Evolutionary conservation across 768 basidiomycete genomes (phyloP).

Genomic region (Stropharia rugosoannulata): DNA sequence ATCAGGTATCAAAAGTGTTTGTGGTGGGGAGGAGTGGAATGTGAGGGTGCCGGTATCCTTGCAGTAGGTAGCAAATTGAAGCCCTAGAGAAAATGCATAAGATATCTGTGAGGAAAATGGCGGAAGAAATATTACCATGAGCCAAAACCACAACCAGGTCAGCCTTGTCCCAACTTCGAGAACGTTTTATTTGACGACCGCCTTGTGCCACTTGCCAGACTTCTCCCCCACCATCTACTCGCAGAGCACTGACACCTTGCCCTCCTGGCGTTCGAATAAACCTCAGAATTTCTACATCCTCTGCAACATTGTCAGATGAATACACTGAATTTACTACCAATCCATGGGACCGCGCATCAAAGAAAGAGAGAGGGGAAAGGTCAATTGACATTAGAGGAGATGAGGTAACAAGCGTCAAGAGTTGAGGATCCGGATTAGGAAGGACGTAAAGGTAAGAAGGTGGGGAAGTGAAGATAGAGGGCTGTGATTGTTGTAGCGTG

Average conservation of each 20-base stretch:
- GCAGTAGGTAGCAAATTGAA: constrained; percentile 60
- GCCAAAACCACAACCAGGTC: constrained; percentile 74
- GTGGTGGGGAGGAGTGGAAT: constrained; percentile 49
- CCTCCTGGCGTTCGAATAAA: constrained; percentile 83
- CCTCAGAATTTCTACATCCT: constrained; percentile 53
- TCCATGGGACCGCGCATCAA: constrained; percentile 57
- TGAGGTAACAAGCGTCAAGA: constrained; percentile 61
- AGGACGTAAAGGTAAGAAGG: constrained; percentile 56
- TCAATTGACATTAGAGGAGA: constrained; percentile 64
- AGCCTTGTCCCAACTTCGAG: constrained; percentile 51
- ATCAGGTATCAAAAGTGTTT: constrained; percentile 43
- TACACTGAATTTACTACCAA: constrained; percentile 43
- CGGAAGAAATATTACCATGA: constrained; percentile 42
- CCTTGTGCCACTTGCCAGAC: constrained; percentile 55
- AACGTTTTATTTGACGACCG: constrained; percentile 47
- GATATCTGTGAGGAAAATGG: neutral
- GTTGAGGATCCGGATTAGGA: constrained; percentile 40
- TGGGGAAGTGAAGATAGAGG: constrained; percentile 43
- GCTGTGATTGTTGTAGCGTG: constrained; percentile 63
- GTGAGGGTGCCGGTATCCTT: constrained; percentile 44
- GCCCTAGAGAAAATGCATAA: constrained; percentile 33
- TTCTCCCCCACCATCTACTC: constrained; percentile 57
- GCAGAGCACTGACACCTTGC: constrained; percentile 66
- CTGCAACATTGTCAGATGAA: constrained; percentile 36
- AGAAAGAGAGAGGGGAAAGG: constrained; percentile 59